Evolutionary conservation across 2,329 filamentous ascomycete genomes (phyloP).

Genomic region (Apiospora pterosperma): DNA sequence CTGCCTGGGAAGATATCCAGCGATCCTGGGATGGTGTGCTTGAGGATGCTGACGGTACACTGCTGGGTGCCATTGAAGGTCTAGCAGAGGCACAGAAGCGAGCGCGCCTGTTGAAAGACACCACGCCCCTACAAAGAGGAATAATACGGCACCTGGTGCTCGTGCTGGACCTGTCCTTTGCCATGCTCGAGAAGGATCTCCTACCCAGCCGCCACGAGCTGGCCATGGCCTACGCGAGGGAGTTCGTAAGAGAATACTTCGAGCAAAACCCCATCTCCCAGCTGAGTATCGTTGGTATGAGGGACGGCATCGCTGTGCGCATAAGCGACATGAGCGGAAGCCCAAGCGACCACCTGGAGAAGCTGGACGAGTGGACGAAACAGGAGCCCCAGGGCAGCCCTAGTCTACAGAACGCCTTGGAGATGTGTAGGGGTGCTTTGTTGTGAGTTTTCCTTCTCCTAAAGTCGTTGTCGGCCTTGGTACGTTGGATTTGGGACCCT

Average conservation of each 20-base stretch:
- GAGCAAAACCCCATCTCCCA: constrained; percentile 99
- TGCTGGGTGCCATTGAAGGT: constrained; percentile 68
- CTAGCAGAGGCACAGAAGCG: constrained; percentile 80
- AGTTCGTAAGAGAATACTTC: constrained; percentile 92
- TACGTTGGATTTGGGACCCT: neutral
- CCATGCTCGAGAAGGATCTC: constrained; percentile 94
- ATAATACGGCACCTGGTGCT: constrained; percentile 96
- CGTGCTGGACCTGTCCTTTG: constrained; percentile 85
- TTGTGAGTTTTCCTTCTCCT: constrained; percentile 52
- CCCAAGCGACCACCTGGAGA: constrained; percentile 80
- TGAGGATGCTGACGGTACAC: constrained; percentile 75
- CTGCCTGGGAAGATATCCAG: constrained; percentile 65
- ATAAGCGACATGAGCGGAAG: constrained; percentile 91
- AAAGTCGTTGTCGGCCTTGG: neutral
- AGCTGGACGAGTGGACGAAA: constrained; percentile 63
- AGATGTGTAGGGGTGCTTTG: constrained; percentile 90
- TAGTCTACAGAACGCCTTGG: constrained; percentile 88
- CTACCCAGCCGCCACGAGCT: constrained; percentile 83
- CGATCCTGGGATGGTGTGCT: constrained; percentile 71
- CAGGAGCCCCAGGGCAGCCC: constrained; percentile 71
- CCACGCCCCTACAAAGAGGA: constrained; percentile 89
- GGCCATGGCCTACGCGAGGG: constrained; percentile 75
- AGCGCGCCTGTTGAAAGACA: constrained; percentile 79
- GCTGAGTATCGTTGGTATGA: constrained; percentile 87
- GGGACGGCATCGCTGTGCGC: constrained; percentile 81